Base-by-base conservation (phyloP, 768 basidiomycete genomes). In the Infundibulicybe gibba region DNA sequence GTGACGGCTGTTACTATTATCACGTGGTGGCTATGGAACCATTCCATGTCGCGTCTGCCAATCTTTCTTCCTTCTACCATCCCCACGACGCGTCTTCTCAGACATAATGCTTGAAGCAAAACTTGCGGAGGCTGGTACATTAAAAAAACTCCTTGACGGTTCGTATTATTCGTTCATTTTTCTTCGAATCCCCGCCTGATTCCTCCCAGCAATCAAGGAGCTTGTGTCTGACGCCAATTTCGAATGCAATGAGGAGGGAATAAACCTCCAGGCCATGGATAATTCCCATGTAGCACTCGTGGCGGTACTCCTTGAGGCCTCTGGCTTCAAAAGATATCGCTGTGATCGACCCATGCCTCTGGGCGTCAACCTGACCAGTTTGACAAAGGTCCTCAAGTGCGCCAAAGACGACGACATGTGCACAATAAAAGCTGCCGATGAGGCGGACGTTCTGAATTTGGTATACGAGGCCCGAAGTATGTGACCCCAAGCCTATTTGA, bases 251-350 rank as follows among this genome's bases (percentile, higher is more conserved):
- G 95, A 99, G 54, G 92, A 94, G 54, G 97, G 94, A 31, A 86
- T 99, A 56, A 81, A 81, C 45, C 79, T 99, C 4, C 95, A 98
- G 73, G 97, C 95, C 3, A 99, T 98, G 95, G 97, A 98, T 73
- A 98, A 97, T 77, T 97, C 95, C 2, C 95, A 98, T 67, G 95
- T 99, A 59, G 97, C 95, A 1, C 88, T 98, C 54, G 95, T 99
- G 34, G 74, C 91, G 6, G 92, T 97, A 40, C 79, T 87, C 51
- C 79, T 99, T 25, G 71, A 85, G 34, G 79, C 82, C 1, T 70
- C 78, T 0, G 91, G 90, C 30, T 98, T 99, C 77, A 77, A 81
- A 56, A 72, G 76, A 44, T 99, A 87, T 68, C 86, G 97, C 54
- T 98, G 95, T 62, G 97, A 99, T 68, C 81, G 94, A 5, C 90